phyloP scores from a whole-genome alignment of 257 asterid genomes.

The Plantago major region DNA sequence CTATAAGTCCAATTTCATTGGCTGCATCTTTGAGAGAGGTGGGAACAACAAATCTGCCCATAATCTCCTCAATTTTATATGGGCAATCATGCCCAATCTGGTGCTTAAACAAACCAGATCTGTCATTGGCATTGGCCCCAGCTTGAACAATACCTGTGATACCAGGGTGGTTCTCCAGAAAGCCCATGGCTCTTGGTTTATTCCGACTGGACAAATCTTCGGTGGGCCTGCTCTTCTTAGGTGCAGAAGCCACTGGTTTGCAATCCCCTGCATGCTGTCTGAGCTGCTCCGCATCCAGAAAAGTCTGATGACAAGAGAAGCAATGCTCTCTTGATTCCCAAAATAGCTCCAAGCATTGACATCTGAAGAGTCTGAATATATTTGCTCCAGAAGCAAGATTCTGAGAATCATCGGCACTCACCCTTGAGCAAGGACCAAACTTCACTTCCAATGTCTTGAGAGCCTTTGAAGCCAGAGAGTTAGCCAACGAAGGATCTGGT shows the following conservation, averaged over 20 bases:
- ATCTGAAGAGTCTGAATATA: slow-evolving; percentile 49
- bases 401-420: slow-evolving; percentile 25
- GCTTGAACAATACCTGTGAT: slow-evolving; percentile 25
- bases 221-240: slow-evolving; percentile 32
- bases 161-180: slow-evolving; percentile 34
- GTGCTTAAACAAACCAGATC: slow-evolving; percentile 28
- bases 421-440: slow-evolving; percentile 42
- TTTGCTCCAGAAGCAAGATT: slow-evolving; percentile 26
- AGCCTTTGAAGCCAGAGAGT: slow-evolving; percentile 57
- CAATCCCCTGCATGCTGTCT: slow-evolving; percentile 56
- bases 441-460: slow-evolving; percentile 44
- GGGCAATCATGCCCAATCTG: slow-evolving; percentile 45
- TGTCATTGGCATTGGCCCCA: slow-evolving; percentile 41
- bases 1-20: slow-evolving; percentile 61
- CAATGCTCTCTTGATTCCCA: slow-evolving; percentile 76
- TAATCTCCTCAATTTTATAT: slow-evolving; percentile 67
- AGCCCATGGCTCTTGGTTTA: slow-evolving; percentile 28
- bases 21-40: slow-evolving; percentile 63
- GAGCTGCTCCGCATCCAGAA: slow-evolving; percentile 45
- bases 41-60: slow-evolving; percentile 55
- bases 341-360: slow-evolving; percentile 75
- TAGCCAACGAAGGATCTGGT: slow-evolving; percentile 25
- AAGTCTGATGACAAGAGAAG: slow-evolving; percentile 63
- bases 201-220: slow-evolving; percentile 47
- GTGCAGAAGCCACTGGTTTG: slow-evolving; percentile 28